Evolutionary conservation across 495 filamentous ascomycete species (phyloP).

Genomic region (Geopyxis carbonaria): DNA sequence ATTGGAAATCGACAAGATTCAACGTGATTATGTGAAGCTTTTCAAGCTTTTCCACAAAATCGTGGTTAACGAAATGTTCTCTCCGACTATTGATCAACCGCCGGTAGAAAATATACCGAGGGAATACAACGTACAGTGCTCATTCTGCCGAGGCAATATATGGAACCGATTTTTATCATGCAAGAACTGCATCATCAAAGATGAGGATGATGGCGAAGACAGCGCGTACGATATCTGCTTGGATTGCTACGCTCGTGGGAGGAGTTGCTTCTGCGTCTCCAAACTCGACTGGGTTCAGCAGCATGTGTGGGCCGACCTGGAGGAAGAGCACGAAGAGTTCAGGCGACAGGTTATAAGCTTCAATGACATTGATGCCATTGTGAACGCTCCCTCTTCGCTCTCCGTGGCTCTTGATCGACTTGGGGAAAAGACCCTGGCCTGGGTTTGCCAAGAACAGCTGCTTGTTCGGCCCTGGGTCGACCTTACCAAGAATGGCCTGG

Average conservation of each 20-base stretch:
- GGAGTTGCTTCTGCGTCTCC: slow-evolving; percentile 75
- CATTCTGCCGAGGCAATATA: slow-evolving; percentile 89
- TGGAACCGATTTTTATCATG: slow-evolving; percentile 96
- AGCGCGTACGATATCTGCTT: slow-evolving; percentile 80
- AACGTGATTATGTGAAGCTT: slow-evolving; percentile 55
- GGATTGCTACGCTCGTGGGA: slow-evolving; percentile 89
- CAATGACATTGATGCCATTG: slow-evolving; percentile 42
- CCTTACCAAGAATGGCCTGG: slow-evolving; percentile 31
- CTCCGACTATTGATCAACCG: slow-evolving; percentile 37
- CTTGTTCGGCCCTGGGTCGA: slow-evolving; percentile 48
- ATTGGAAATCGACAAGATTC: slow-evolving; percentile 29
- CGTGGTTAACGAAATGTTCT: slow-evolving; percentile 70
- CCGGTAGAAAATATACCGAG: slow-evolving; percentile 54
- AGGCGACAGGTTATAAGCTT: slow-evolving; percentile 55
- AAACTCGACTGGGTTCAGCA: slow-evolving; percentile 83
- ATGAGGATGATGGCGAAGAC: slow-evolving; percentile 45
- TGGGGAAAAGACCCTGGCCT: slow-evolving; percentile 60
- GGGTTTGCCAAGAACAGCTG: slow-evolving; percentile 80
- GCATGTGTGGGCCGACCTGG: slow-evolving; percentile 65
- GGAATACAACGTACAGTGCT: slow-evolving; percentile 82
- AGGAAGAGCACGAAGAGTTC: slow-evolving; percentile 65
- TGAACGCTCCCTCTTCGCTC: slow-evolving; percentile 41
- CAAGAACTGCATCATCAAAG: slow-evolving; percentile 47
- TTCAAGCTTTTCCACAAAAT: slow-evolving; percentile 62
- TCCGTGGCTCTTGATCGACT: slow-evolving; percentile 42